Evolutionary conservation across 176 grass and related monocot genomes (phyloP).

Genomic region (Oryza meridionalis): DNA sequence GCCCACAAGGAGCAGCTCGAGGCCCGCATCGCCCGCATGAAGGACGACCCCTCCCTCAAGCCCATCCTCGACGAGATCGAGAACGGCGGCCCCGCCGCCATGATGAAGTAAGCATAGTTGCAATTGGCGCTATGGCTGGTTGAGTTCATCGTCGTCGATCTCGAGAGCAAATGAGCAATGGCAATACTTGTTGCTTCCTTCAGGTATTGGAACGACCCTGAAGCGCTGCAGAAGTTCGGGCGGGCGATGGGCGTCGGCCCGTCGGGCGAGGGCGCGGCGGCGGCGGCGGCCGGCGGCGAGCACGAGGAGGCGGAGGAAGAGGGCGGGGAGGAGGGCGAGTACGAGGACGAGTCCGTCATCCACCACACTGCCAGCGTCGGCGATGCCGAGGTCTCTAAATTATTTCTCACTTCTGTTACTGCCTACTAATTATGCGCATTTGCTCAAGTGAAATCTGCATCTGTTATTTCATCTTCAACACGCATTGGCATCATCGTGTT

Average conservation of each 20-base stretch:
- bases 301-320: slow-evolving; percentile 51
- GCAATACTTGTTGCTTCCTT: background rate
- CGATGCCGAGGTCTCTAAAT: slow-evolving; percentile 66
- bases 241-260: slow-evolving; percentile 74
- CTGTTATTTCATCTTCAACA: background rate
- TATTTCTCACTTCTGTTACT: background rate
- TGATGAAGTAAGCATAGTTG: slow-evolving; percentile 76
- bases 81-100: slow-evolving; percentile 73
- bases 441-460: background rate
- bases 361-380: slow-evolving; percentile 88
- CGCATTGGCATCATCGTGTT: background rate
- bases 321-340: slow-evolving; percentile 57
- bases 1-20: slow-evolving; percentile 75
- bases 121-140: background rate
- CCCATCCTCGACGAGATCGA: slow-evolving; percentile 97
- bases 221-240: slow-evolving; percentile 92
- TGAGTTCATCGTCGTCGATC: background rate
- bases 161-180: background rate
- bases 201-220: slow-evolving; percentile 95
- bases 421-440: background rate
- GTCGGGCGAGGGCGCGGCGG: slow-evolving; percentile 23
- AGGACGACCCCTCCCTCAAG: slow-evolving; percentile 83
- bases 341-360: slow-evolving; percentile 85
- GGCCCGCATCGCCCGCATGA: slow-evolving; percentile 75
- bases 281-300: background rate